Evolutionary conservation across 2,329 filamentous ascomycete genomes (phyloP).

Genomic region (Penicillium sp.): DNA sequence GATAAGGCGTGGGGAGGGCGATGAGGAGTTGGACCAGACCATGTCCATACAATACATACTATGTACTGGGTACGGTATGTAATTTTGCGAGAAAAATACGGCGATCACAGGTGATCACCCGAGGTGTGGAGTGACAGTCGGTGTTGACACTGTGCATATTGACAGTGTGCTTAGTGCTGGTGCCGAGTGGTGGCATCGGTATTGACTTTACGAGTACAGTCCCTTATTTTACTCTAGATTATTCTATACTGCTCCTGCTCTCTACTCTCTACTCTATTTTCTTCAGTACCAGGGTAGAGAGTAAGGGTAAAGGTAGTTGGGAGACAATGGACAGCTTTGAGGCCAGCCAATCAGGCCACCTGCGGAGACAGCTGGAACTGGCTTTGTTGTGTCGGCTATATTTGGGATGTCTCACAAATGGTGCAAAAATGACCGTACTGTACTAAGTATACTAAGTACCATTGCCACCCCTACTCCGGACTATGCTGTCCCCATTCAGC

Average conservation of each 20-base stretch:
- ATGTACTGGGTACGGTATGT: neutral
- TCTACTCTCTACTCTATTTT: too few species aligned
- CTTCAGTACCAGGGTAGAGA: too few species aligned
- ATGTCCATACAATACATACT: too few species aligned
- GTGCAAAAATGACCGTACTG: too few species aligned
- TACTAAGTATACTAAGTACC: too few species aligned
- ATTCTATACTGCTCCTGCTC: too few species aligned
- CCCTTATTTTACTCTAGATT: too few species aligned
- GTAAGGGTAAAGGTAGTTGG: too few species aligned
- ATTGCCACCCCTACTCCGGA: constrained; percentile 9
- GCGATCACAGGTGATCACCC: constrained; percentile 1
- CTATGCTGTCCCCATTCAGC: too few species aligned
- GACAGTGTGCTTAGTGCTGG: too few species aligned
- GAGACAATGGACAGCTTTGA: neutral
- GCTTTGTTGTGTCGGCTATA: constrained; percentile 14
- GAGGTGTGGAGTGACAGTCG: neutral
- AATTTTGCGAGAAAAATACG: constrained; percentile 5
- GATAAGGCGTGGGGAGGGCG: neutral
- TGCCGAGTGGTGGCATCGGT: too few species aligned
- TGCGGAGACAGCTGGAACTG: neutral
- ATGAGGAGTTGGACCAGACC: neutral
- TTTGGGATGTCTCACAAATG: constrained; percentile 27
- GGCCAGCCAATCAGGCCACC: neutral
- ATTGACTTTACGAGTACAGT: too few species aligned
- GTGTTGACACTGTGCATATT: neutral